phyloP scores from a whole-genome alignment of 495 filamentous ascomycete species.

The Cercophora sp. region DNA sequence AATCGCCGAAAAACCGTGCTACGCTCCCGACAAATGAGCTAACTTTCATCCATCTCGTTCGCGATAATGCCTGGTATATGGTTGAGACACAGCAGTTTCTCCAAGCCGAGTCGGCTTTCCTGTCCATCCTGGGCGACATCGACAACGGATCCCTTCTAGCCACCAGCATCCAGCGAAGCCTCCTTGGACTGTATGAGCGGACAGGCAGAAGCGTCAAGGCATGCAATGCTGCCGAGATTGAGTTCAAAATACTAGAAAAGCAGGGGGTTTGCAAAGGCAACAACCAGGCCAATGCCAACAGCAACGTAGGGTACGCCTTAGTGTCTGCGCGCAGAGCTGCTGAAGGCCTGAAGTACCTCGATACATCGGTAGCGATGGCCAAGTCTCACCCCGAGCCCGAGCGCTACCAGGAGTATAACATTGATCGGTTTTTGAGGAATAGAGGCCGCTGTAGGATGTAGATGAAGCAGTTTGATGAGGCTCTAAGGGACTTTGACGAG shows the following conservation, averaged over 20 bases:
- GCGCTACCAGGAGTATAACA: slow-evolving; percentile 5
- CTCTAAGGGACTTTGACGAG: slow-evolving; percentile 6
- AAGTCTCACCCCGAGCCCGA: slow-evolving; percentile 4
- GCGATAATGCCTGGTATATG: slow-evolving; percentile 3
- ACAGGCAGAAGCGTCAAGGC: slow-evolving; percentile 6
- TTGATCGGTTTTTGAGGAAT: slow-evolving; percentile 7
- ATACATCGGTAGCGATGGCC: not conserved
- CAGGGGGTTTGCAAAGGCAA: not conserved
- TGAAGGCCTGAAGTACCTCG: slow-evolving; percentile 3
- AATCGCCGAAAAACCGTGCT: slow-evolving; percentile 1
- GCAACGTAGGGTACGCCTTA: slow-evolving; percentile 8
- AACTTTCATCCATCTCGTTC: not conserved
- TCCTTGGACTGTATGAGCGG: slow-evolving; percentile 1
- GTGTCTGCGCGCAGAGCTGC: slow-evolving; percentile 1
- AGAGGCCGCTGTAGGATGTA: slow-evolving; percentile 1
- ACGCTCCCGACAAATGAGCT: not conserved
- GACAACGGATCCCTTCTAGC: not conserved
- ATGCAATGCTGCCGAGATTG: not conserved
- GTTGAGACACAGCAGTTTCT: slow-evolving; percentile 3
- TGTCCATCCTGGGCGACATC: not conserved
- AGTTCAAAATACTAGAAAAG: slow-evolving; percentile 3
- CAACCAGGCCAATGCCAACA: slow-evolving; percentile 5
- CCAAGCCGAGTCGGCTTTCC: not conserved
- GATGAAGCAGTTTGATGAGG: slow-evolving; percentile 9
- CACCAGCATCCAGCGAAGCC: slow-evolving; percentile 4